Conservation (phyloP, 148 eudicot genomes). For the Tetragonia tetragonoides region DNA sequence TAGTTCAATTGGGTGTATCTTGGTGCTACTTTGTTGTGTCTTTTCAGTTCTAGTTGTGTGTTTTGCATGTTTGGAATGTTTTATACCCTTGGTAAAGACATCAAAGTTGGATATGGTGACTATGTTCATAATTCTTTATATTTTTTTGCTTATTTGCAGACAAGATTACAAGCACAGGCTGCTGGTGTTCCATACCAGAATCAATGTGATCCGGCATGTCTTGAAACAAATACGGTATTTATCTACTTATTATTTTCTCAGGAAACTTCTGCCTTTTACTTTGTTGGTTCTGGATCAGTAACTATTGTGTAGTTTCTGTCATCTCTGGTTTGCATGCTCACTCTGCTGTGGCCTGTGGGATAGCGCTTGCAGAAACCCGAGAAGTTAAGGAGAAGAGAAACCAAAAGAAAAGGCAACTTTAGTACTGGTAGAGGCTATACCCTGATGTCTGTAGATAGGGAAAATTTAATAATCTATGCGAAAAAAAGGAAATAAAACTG, state of each 20-base stretch:
- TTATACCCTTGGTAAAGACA: neutral
- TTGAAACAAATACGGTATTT: constrained; percentile 52
- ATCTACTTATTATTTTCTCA: neutral
- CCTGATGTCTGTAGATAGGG: too few species aligned
- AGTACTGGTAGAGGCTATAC: too few species aligned
- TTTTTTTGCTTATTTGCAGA: constrained; percentile 39
- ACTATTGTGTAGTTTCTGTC: neutral
- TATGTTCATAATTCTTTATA: neutral
- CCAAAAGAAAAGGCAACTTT: too few species aligned
- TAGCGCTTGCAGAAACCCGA: too few species aligned
- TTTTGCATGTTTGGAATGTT: neutral
- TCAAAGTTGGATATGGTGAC: neutral
- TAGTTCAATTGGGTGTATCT: too few species aligned
- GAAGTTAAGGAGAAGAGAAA: too few species aligned
- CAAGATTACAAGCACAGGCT: constrained; percentile 97
- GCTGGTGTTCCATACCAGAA: constrained; percentile 65
- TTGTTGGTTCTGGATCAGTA: neutral
- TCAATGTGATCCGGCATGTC: constrained; percentile 43
- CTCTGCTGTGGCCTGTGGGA: too few species aligned
- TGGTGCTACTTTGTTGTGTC: too few species aligned
- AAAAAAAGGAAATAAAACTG: too few species aligned
- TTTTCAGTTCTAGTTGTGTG: neutral
- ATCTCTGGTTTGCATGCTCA: neutral
- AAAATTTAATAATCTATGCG: too few species aligned
- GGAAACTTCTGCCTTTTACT: neutral